These are phyloP conservation scores for Trichoderma sp. DNA, from an alignment of 2,329 filamentous ascomycete genomes.

Conservation along the genomic window DNA sequence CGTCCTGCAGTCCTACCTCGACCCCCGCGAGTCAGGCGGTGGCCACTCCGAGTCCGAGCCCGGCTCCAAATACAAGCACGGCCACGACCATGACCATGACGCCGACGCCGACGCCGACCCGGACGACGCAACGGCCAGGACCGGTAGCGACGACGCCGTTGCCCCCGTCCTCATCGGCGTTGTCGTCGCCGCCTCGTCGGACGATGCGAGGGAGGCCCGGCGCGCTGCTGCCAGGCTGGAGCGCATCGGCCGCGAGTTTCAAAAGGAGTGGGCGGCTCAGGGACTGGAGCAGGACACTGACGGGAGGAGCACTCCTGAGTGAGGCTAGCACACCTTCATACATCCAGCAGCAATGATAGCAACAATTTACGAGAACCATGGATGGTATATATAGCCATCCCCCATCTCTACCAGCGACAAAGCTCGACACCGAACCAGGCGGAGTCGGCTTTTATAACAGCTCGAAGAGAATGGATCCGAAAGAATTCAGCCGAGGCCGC, in stretches of 20 bases:
- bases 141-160: constrained; percentile 35
- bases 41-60: constrained; percentile 18
- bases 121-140: constrained; percentile 16
- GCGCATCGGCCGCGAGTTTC: constrained; percentile 53
- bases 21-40: constrained; percentile 33
- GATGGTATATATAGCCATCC: background rate
- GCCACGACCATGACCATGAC: constrained; percentile 2
- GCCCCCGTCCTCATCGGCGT: constrained; percentile 55
- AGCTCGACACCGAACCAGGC: constrained; percentile 17
- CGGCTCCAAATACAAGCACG: constrained; percentile 21
- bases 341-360: background rate
- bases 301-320: constrained; percentile 27
- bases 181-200: constrained; percentile 50
- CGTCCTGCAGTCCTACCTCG: constrained; percentile 47
- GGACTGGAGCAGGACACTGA: constrained; percentile 28
- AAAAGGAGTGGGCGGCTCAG: constrained; percentile 48
- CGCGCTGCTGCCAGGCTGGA: constrained; percentile 54
- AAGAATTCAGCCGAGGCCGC: background rate
- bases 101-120: background rate
- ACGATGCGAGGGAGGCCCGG: constrained; percentile 50
- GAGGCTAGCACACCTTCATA: constrained; percentile 3
- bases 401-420: background rate
- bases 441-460: constrained; percentile 1
- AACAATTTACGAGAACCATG: background rate
- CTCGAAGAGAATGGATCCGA: background rate